Evolutionary conservation across 2,329 filamentous ascomycete species (phyloP).

Genomic region (Ilyonectria sp.): DNA sequence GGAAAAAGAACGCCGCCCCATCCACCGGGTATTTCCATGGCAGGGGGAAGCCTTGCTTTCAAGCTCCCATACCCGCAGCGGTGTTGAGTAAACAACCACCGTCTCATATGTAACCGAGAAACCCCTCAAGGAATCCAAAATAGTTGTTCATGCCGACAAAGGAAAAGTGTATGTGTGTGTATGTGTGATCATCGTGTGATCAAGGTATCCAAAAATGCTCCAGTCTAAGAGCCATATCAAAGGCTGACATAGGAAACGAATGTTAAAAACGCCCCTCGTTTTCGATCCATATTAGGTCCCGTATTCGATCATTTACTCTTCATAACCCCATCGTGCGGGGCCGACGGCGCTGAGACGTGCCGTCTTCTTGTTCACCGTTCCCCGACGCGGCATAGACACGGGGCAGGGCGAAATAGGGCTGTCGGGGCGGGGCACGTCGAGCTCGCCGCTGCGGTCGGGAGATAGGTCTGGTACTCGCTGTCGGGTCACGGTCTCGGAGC

Average conservation of each 20-base stretch:
- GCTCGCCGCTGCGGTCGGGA: constrained; percentile 34
- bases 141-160: constrained; percentile 44
- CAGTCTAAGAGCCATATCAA: constrained; percentile 24
- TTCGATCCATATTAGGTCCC: neutral
- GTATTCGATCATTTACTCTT: constrained; percentile 38
- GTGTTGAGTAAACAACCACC: constrained; percentile 10
- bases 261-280: constrained; percentile 10
- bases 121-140: constrained; percentile 31
- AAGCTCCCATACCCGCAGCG: constrained; percentile 13
- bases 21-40: constrained; percentile 29
- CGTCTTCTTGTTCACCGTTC: constrained; percentile 55
- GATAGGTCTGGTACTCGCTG: constrained; percentile 16
- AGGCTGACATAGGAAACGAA: constrained; percentile 27
- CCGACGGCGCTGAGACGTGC: constrained; percentile 57
- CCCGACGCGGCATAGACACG: constrained; percentile 47
- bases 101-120: constrained; percentile 37
- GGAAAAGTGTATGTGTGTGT: constrained; percentile 38
- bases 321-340: constrained; percentile 40
- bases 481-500: constrained; percentile 26
- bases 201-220: constrained; percentile 42
- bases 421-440: constrained; percentile 58
- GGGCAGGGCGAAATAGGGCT: constrained; percentile 56
- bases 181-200: constrained; percentile 41
- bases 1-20: constrained; percentile 27
- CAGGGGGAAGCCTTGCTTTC: constrained; percentile 12